Conservation (phyloP, 1,284 basidiomycete genomes). For the Rhizopogon hawkerae region DNA sequence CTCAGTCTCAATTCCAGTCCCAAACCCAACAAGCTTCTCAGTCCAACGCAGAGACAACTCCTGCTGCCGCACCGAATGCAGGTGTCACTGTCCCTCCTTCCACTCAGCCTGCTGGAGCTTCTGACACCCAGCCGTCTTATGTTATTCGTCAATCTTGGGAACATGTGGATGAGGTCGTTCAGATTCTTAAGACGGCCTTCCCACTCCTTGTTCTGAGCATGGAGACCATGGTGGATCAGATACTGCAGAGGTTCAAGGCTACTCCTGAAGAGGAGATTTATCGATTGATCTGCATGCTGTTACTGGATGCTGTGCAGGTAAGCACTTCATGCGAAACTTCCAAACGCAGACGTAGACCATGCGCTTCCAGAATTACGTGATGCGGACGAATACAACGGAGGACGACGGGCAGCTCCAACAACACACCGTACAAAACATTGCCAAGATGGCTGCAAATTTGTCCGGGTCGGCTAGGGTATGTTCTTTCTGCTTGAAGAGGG, state of each 20-base stretch:
- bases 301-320: slow-evolving; percentile 66
- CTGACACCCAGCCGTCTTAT: slow-evolving; percentile 26
- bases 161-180: slow-evolving; percentile 89
- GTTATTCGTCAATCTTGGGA: slow-evolving; percentile 76
- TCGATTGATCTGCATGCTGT: slow-evolving; percentile 80
- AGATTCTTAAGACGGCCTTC: slow-evolving; percentile 94
- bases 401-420: slow-evolving; percentile 72
- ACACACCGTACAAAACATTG: slow-evolving; percentile 53
- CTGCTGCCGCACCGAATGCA: slow-evolving; percentile 7
- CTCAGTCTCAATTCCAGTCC: not conserved
- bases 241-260: slow-evolving; percentile 86
- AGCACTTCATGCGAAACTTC: slow-evolving; percentile 9
- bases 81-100: slow-evolving; percentile 4
- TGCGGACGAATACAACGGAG: slow-evolving; percentile 55
- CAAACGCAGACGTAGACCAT: slow-evolving; percentile 3
- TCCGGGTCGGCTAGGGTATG: slow-evolving; percentile 58
- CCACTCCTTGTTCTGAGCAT: slow-evolving; percentile 91
- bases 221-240: slow-evolving; percentile 98
- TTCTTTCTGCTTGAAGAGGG: slow-evolving; percentile 10
- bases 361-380: slow-evolving; percentile 54
- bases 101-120: slow-evolving; percentile 22
- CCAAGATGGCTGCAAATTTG: slow-evolving; percentile 67
- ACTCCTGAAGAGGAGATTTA: slow-evolving; percentile 93
- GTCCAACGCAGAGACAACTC: slow-evolving; percentile 5
- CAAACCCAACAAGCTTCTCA: slow-evolving; percentile 15